Conservation (phyloP, 2,329 filamentous ascomycete genomes). For the Pestalotiopsis sp. region DNA sequence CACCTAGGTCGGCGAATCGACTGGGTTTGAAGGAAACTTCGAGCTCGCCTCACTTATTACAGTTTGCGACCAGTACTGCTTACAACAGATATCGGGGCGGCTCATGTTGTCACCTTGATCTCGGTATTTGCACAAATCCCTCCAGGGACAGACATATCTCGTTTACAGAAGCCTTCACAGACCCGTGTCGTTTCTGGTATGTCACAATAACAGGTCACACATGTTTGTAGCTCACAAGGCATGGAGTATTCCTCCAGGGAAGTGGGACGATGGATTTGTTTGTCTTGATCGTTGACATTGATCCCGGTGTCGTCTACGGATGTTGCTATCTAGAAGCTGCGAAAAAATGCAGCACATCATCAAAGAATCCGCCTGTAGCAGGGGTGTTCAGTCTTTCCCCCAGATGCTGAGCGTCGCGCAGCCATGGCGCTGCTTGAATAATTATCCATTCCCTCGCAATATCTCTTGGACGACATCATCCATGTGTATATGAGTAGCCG, state of each 20-base stretch:
- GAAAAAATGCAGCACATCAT: constrained; percentile 30
- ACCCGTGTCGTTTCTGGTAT: too few relatives aligned
- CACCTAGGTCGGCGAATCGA: too few relatives aligned
- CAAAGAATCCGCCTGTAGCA: constrained; percentile 26
- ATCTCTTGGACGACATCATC: constrained; percentile 27
- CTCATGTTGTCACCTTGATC: too few relatives aligned
- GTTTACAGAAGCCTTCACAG: too few relatives aligned
- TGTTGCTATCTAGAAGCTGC: constrained; percentile 37
- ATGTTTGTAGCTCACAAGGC: not conserved
- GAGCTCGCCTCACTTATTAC: too few relatives aligned
- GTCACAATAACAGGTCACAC: not conserved
- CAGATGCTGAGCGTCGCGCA: constrained; percentile 25
- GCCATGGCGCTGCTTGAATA: constrained; percentile 24
- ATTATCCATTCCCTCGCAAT: constrained; percentile 28
- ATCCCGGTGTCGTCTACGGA: constrained; percentile 34
- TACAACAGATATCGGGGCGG: too few relatives aligned
- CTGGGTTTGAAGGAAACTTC: too few relatives aligned
- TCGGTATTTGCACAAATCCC: too few relatives aligned
- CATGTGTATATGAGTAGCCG: constrained; percentile 20
- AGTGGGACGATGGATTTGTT: constrained; percentile 1
- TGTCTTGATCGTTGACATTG: constrained; percentile 7
- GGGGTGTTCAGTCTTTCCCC: constrained; percentile 18
- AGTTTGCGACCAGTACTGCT: too few relatives aligned
- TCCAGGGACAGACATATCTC: too few relatives aligned
- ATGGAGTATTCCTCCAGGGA: not conserved